These are phyloP conservation scores for Ustulina deusta DNA, from an alignment of 2,329 filamentous ascomycete species.

Conservation along the genomic window DNA sequence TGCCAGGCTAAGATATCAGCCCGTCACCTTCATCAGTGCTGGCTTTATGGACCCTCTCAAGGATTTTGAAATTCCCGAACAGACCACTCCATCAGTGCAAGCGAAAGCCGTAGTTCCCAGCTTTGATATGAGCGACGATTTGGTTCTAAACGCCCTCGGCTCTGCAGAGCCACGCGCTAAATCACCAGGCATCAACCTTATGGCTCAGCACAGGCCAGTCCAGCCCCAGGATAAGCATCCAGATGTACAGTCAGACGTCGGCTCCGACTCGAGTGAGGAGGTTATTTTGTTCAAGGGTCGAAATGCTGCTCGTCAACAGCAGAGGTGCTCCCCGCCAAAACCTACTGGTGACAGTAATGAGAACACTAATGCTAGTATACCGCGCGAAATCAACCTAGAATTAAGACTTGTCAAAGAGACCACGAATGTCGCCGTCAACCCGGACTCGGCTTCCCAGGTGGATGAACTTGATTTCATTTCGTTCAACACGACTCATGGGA, in stretches of 20 bases:
- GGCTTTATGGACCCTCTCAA: slow-evolving; percentile 64
- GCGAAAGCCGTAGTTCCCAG: slow-evolving; percentile 8
- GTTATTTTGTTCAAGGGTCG: slow-evolving; percentile 75
- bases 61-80: slow-evolving; percentile 50
- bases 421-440: slow-evolving; percentile 7
- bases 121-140: background rate
- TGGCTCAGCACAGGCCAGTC: background rate
- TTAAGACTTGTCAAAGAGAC: slow-evolving; percentile 48
- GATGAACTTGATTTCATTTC: slow-evolving; percentile 42
- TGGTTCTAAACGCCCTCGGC: background rate
- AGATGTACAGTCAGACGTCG: slow-evolving; percentile 40
- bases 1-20: slow-evolving; percentile 60
- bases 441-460: background rate
- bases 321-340: slow-evolving; percentile 9
- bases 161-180: background rate
- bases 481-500: slow-evolving; percentile 38
- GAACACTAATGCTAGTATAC: slow-evolving; percentile 30
- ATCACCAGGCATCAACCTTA: background rate
- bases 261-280: slow-evolving; percentile 76
- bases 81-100: slow-evolving; percentile 17
- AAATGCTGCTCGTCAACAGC: slow-evolving; percentile 47
- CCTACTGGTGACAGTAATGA: slow-evolving; percentile 9
- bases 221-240: background rate
- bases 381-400: slow-evolving; percentile 51
- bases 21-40: slow-evolving; percentile 66